phyloP scores from a whole-genome alignment of 305 asterid species.

The Rubia tinctorum region DNA sequence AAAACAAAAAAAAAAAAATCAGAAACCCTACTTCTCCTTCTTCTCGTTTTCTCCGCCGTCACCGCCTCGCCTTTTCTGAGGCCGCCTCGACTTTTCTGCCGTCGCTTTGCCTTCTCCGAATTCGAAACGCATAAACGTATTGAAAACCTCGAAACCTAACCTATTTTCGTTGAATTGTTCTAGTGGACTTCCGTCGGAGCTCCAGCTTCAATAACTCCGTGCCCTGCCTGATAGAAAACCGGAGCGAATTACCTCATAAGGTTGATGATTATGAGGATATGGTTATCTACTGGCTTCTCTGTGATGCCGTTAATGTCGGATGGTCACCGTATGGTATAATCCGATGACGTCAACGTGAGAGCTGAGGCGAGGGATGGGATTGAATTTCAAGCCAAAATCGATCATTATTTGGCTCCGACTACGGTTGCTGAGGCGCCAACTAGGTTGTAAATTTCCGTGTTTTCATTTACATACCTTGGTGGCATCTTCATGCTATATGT shows the following conservation, averaged over 20 bases:
- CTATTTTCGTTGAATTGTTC: too few relatives aligned
- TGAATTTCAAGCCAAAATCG: slow-evolving; percentile 43
- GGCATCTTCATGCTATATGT: too few relatives aligned
- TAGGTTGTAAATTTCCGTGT: too few relatives aligned
- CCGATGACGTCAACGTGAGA: slow-evolving; percentile 3
- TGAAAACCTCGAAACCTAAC: too few relatives aligned
- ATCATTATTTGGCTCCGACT: slow-evolving; percentile 16
- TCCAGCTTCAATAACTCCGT: slow-evolving; percentile 60
- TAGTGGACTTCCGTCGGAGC: slow-evolving; percentile 48
- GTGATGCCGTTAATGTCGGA: slow-evolving; percentile 75
- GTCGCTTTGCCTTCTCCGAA: too few relatives aligned
- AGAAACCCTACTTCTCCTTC: too few relatives aligned
- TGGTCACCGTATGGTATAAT: slow-evolving; percentile 62
- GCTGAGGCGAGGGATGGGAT: slow-evolving; percentile 26
- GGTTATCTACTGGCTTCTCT: slow-evolving; percentile 73
- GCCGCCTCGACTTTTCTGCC: too few relatives aligned
- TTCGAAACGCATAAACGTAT: too few relatives aligned
- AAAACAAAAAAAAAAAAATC: too few relatives aligned
- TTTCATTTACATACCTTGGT: too few relatives aligned
- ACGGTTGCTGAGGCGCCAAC: slow-evolving; percentile 22
- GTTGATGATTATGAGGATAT: slow-evolving; percentile 84
- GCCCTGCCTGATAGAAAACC: slow-evolving; percentile 66
- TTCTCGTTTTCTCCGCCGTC: too few relatives aligned
- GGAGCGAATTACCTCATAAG: slow-evolving; percentile 90
- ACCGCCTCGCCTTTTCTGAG: too few relatives aligned